Percentiles rank a stretch among this genome's conserved stretches.
These are phyloP conservation scores for Colletotrichum theobromicola DNA, from an alignment of 2,329 filamentous ascomycete species.

Conservation along the genomic window DNA sequence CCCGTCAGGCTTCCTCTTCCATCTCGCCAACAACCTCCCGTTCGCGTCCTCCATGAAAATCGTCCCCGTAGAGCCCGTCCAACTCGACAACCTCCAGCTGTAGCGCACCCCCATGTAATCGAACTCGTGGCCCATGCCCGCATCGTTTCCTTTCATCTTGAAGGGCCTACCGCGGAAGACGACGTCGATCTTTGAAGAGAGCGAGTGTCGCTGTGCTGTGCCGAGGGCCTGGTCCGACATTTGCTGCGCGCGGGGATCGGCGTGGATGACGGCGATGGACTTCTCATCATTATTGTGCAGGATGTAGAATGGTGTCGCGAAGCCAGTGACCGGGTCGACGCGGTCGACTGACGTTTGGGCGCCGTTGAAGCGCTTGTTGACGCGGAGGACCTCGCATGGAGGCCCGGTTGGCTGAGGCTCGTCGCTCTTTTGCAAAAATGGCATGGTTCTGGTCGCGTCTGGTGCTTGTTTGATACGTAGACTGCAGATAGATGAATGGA, in stretches of 20 bases:
- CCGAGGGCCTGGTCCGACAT: neutral
- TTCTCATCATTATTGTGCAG: constrained; percentile 3
- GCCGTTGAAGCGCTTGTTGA: constrained; percentile 21
- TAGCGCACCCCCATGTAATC: neutral
- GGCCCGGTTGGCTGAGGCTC: neutral
- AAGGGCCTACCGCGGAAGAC: constrained; percentile 6
- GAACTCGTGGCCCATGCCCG: neutral
- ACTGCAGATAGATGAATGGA: neutral
- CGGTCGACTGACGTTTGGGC: constrained; percentile 14
- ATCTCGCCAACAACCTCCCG: neutral
- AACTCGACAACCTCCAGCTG: neutral
- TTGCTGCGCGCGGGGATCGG: neutral
- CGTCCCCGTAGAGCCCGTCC: neutral
- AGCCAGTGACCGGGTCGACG: neutral
- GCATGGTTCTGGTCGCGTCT: neutral
- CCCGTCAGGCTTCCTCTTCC: neutral
- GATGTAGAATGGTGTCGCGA: constrained; percentile 2
- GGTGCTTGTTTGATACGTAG: accelerated
- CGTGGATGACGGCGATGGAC: neutral
- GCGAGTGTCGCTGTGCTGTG: neutral
- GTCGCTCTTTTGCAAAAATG: neutral
- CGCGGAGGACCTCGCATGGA: neutral
- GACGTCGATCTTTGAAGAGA: constrained; percentile 10
- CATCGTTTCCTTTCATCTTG: constrained; percentile 6
- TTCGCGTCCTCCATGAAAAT: neutral